phyloP scores from a whole-genome alignment of 441 rosid species.

The Macaranga tanarius region DNA sequence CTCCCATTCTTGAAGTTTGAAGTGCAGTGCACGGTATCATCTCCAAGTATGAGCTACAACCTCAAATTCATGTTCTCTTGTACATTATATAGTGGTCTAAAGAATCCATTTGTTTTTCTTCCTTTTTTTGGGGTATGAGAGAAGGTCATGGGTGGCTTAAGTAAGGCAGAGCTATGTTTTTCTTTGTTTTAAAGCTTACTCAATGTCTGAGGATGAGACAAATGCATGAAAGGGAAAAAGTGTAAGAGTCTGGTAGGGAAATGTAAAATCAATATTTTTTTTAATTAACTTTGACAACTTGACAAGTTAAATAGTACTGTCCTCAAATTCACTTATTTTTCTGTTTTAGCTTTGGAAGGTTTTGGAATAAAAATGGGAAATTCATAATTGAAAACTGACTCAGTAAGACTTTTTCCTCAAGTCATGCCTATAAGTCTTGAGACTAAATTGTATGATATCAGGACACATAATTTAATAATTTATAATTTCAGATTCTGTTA shows the following conservation, averaged over 20 bases:
- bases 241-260: background rate
- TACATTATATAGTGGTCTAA: too few species aligned
- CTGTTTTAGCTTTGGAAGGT: background rate
- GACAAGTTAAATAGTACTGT: background rate
- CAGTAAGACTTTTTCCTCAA: background rate
- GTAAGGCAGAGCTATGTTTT: too few species aligned
- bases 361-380: background rate
- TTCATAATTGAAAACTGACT: background rate
- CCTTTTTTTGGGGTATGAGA: too few species aligned
- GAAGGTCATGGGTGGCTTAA: too few species aligned
- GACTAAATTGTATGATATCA: background rate
- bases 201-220: too few species aligned
- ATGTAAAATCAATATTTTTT: background rate
- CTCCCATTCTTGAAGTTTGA: too few species aligned
- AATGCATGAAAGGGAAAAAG: background rate
- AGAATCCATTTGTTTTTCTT: too few species aligned
- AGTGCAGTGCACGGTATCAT: too few species aligned
- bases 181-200: too few species aligned
- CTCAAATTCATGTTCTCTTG: too few species aligned
- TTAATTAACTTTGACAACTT: background rate
- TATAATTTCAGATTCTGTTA: constrained; percentile 3
- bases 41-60: too few species aligned
- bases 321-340: background rate
- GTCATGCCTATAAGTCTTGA: background rate
- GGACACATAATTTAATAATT: background rate